Evolutionary conservation across 2,329 filamentous ascomycete species (phyloP), one percentile per base, ranked within the genome.

Genomic region (Coccinonectria pachysandricola): DNA sequence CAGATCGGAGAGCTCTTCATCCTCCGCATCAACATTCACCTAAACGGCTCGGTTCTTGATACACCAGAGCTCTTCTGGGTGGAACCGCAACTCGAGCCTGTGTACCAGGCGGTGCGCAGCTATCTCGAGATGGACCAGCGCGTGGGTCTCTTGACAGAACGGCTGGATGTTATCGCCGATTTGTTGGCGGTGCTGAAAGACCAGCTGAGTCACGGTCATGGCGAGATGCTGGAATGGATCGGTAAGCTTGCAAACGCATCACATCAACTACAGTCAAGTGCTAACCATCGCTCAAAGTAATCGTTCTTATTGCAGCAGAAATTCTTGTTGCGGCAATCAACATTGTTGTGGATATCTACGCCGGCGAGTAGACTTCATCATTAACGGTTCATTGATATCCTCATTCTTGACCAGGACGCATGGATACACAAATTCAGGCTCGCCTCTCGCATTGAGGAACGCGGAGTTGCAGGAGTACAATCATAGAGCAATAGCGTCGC

Each of bases 1-100:
- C 87, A 96, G 58, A 95, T 98, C 35, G 91, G 91, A 52, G 87
- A 98, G 60, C 73, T 98, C 28, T 98, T 98, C 57, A 96, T 98
- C 49, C 64, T 98, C 16, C 76, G 91, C 34, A 96, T 98, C 61
- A 95, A 91, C 54, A 96, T 98, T 48, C 92, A 98, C 58, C 70
- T 98, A 26, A 94, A 96, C 54, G 91, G 91, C 17, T 93, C 84
- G 15, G 87, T 98, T 5, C 77, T 98, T 19, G 91, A 98, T 54
- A 93, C 87, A 7, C 91, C 91, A 0, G 91, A 98, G 59, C 69
- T 98, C 21, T 96, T 98, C 69, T 98, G 91, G 91, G 83, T 88
- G 16, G 91, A 98, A 57, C 91, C 91, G 7, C 87, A 95, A 55
- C 69, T 98, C 6, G 91, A 98, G 49, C 91, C 91, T 5, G 80